Percentiles rank a stretch among this genome's conserved stretches.
phyloP scores from a whole-genome alignment of 1,284 basidiomycete species.

The Meira nashicola region DNA sequence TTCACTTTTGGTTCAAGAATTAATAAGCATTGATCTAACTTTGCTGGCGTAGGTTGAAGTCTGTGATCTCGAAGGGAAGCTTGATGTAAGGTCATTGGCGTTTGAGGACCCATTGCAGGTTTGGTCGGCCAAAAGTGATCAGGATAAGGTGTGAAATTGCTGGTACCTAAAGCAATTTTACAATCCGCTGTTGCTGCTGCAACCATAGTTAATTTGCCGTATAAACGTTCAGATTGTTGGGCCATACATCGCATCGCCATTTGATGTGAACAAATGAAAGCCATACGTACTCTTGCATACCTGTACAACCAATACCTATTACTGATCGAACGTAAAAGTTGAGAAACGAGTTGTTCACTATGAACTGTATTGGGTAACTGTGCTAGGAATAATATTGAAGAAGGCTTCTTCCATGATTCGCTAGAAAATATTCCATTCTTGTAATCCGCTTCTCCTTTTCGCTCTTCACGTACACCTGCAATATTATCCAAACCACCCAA shows the following conservation, averaged over 20 bases:
- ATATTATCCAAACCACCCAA: not conserved
- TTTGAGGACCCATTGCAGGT: slow-evolving; percentile 34
- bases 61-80: not conserved
- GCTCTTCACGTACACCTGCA: not conserved
- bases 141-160: slow-evolving; percentile 28
- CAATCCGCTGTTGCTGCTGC: slow-evolving; percentile 31
- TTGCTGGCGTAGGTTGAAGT: not conserved
- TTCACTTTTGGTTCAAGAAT: slow-evolving; percentile 34
- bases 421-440: not conserved
- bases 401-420: not conserved
- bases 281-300: slow-evolving; percentile 36
- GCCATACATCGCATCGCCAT: slow-evolving; percentile 35
- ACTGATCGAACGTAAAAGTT: slow-evolving; percentile 39
- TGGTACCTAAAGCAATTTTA: slow-evolving; percentile 18
- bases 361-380: slow-evolving; percentile 50
- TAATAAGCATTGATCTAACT: slow-evolving; percentile 19
- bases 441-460: slow-evolving; percentile 2
- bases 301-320: slow-evolving; percentile 44
- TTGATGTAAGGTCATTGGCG: slow-evolving; percentile 15
- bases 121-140: slow-evolving; percentile 38
- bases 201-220: slow-evolving; percentile 35
- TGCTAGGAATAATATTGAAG: slow-evolving; percentile 39
- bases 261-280: slow-evolving; percentile 41
- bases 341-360: slow-evolving; percentile 48
- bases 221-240: slow-evolving; percentile 22